These are phyloP conservation scores for Endocalyx cinctus DNA, from an alignment of 2,329 filamentous ascomycete species.

Conservation along the genomic window DNA sequence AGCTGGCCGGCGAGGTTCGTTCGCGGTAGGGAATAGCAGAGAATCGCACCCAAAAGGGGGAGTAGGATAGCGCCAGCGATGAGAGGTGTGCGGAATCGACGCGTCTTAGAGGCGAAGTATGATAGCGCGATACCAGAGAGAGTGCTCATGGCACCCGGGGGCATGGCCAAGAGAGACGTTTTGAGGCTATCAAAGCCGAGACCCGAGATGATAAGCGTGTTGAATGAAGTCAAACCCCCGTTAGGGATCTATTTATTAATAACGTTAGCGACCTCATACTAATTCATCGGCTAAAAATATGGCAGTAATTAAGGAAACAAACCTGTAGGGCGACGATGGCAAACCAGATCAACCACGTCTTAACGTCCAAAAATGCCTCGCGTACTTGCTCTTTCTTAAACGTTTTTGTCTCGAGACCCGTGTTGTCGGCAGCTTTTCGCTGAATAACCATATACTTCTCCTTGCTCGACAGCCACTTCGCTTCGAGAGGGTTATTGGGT, in stretches of 20 bases:
- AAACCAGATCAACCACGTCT: slow-evolving; percentile 19
- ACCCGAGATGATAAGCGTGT: slow-evolving; percentile 8
- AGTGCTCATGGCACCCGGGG: slow-evolving; percentile 13
- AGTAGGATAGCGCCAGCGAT: slow-evolving; percentile 27
- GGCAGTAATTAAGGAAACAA: no score
- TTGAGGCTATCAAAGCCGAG: slow-evolving; percentile 8
- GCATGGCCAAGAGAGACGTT: slow-evolving; percentile 7
- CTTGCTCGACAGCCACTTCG: slow-evolving; percentile 4
- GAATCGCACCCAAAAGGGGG: slow-evolving; percentile 28
- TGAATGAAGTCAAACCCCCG: slow-evolving; percentile 11
- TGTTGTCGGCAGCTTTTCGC: slow-evolving; percentile 18
- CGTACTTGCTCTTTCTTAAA: slow-evolving; percentile 14
- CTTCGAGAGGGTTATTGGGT: slow-evolving; percentile 16
- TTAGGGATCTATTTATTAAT: slow-evolving; percentile 12
- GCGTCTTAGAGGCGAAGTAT: slow-evolving; percentile 10
- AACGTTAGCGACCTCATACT: no score
- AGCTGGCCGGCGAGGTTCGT: slow-evolving; percentile 16
- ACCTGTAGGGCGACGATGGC: slow-evolving; percentile 14
- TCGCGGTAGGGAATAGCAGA: slow-evolving; percentile 27
- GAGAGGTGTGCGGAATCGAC: slow-evolving; percentile 12
- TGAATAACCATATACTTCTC: slow-evolving; percentile 13
- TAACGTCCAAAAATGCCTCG: slow-evolving; percentile 13
- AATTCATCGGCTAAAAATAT: no score
- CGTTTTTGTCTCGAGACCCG: slow-evolving; percentile 13
- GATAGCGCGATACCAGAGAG: slow-evolving; percentile 16